Conservation (phyloP, 2,329 filamentous ascomycete species). For the Calonectria pseudoreteaudii region DNA sequence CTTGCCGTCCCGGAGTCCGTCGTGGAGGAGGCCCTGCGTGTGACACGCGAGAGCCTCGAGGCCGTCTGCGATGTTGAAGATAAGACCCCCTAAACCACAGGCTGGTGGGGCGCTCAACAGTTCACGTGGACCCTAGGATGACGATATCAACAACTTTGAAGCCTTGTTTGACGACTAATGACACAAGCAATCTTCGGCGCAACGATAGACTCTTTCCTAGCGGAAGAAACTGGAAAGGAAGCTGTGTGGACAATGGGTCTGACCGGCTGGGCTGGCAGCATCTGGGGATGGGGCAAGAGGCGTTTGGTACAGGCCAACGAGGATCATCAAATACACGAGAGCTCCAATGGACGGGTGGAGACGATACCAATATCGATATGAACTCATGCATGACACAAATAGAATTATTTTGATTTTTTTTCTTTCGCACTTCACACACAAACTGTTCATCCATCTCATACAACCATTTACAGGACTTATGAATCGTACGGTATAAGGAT, state of each 20-base stretch:
- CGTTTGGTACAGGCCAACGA: conserved; percentile 13
- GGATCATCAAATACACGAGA: background rate
- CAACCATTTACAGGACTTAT: background rate
- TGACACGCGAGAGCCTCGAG: conserved; percentile 70
- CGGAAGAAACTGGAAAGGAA: background rate
- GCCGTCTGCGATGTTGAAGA: conserved; percentile 56
- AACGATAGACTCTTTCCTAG: background rate
- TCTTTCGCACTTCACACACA: background rate
- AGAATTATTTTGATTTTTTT: conserved; percentile 36
- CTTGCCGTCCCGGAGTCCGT: conserved; percentile 70
- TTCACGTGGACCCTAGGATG: conserved; percentile 4
- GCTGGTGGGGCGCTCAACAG: background rate
- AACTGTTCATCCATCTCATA: no score
- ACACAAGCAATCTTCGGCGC: conserved; percentile 1
- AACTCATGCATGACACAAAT: conserved; percentile 35
- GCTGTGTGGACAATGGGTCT: background rate
- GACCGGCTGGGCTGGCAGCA: conserved; percentile 12
- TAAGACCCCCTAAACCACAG: conserved; percentile 25
- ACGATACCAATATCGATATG: conserved; percentile 35
- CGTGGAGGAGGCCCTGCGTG: conserved; percentile 71
- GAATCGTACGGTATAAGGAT: background rate
- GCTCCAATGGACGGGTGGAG: background rate
- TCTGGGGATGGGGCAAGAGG: background rate
- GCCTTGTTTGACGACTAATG: background rate
- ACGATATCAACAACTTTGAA: background rate